Evolutionary conservation across 2,329 filamentous ascomycete genomes (phyloP), one percentile per base, ranked within the genome.

Genomic region (Emmonsiellopsis sp.): DNA sequence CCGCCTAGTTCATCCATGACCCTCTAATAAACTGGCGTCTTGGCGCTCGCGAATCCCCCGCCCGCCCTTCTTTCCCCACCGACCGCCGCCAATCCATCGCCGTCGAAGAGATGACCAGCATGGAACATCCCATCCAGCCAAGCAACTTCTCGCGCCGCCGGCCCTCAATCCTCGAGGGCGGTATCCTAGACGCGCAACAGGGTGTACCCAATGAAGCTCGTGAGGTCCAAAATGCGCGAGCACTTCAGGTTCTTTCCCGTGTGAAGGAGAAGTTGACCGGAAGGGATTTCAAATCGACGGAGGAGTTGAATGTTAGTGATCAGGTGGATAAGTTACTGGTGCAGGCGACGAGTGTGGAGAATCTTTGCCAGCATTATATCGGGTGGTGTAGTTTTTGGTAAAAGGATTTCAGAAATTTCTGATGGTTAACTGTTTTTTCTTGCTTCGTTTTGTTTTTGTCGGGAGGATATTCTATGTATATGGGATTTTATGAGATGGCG

Each of bases 371-470:
- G 77, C 93, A 97, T 75, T 98, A 96, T 70, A 95, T 97, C 63
- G 93, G 93, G 59, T 97, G 92, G 92, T 97, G 92, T 73, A 94
- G 89, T 72, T 97, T 96, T 79, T 97, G 92, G 92, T 97, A 56
- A 51, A 40, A 6, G 37, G 15, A 4, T 40, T 11, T 11, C 37
- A 4, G 10, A 11, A 6, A 4, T 40, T 11, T 11, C 37, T 40
- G 10, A 11, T 40, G 2, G 10, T 40, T 40, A 4, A 11, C 15
- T 43, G 5, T 80, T 37, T 42, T 20, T n/a, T 51, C 57, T 43
- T 34, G 8, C 9, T 15, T 44, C 11, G 10, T 32, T n/a, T 34
- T 2, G 41, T 31, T 11, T 32, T 13, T 42, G 3, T 31, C 20
- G 26, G 15, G 16, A 41, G 20, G 20, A 26, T 26, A 26, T 26